These are phyloP conservation scores for Clarkia xantiana DNA, from an alignment of 345 rosid genomes.

Conservation along the genomic window DNA sequence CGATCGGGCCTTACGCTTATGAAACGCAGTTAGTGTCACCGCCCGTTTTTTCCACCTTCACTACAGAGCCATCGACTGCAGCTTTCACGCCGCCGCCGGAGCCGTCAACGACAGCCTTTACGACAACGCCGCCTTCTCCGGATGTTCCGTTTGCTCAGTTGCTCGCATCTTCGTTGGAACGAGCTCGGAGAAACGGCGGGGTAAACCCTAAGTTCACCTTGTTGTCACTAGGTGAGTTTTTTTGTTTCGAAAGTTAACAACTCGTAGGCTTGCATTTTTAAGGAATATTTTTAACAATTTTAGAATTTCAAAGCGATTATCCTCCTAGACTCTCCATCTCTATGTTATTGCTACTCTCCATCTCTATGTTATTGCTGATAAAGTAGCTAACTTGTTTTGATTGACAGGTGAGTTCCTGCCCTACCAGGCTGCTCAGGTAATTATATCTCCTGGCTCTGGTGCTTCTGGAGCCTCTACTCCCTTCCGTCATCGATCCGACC, in stretches of 20 bases:
- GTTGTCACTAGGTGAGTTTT: too few species aligned
- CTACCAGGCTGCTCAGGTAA: constrained; percentile 51
- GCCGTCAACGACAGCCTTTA: constrained; percentile 30
- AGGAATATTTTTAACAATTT: too few species aligned
- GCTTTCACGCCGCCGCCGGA: constrained; percentile 89
- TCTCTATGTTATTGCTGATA: too few species aligned
- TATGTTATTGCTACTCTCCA: too few species aligned
- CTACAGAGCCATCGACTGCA: constrained; percentile 89
- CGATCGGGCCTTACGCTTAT: constrained; percentile 84
- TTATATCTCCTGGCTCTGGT: constrained; percentile 74
- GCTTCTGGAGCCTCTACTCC: constrained; percentile 88
- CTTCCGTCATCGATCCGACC: constrained; percentile 56
- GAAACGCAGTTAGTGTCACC: constrained; percentile 97
- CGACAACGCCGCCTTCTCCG: constrained; percentile 86
- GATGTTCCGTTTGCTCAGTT: constrained; percentile 92
- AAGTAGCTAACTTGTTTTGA: too few species aligned
- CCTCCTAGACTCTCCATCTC: too few species aligned
- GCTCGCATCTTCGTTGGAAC: constrained; percentile 74
- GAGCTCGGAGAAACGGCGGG: constrained; percentile 55
- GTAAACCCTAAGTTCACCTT: constrained; percentile 41
- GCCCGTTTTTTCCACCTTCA: constrained; percentile 78
- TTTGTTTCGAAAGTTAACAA: too few species aligned
- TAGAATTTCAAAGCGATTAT: too few species aligned
- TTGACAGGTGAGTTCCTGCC: constrained; percentile 36
- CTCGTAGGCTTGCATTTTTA: too few species aligned